phyloP scores from a whole-genome alignment of 2,329 filamentous ascomycete species.

The Epichloe coenophiala region DNA sequence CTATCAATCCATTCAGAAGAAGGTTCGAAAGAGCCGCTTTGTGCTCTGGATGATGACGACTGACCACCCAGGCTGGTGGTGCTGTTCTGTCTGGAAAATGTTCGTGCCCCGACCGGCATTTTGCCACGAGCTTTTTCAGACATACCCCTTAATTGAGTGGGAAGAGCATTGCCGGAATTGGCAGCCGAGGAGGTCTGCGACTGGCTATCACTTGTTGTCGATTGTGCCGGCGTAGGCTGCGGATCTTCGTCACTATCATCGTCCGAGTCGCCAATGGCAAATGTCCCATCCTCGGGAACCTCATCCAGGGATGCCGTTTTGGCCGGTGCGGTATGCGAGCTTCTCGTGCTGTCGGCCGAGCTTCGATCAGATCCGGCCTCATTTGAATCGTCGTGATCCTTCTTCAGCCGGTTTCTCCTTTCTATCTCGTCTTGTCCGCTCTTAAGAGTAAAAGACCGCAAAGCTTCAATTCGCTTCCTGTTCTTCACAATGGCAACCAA shows the following conservation, averaged over 20 bases:
- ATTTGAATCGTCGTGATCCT: slow-evolving; percentile 40
- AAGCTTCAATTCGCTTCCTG: slow-evolving; percentile 68
- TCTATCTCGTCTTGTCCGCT: slow-evolving; percentile 87
- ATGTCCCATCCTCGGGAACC: slow-evolving; percentile 56
- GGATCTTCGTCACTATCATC: slow-evolving; percentile 42
- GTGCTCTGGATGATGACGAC: slow-evolving; percentile 42
- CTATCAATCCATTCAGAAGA: slow-evolving; percentile 78
- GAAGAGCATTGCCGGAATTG: slow-evolving; percentile 62
- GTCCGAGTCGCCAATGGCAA: slow-evolving; percentile 81
- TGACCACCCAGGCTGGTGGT: slow-evolving; percentile 64
- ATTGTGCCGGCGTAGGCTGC: slow-evolving; percentile 44
- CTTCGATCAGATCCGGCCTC: slow-evolving; percentile 39
- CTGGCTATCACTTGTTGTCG: slow-evolving; percentile 49
- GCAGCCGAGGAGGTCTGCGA: slow-evolving; percentile 56
- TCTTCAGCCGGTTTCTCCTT: slow-evolving; percentile 54
- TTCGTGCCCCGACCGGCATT: slow-evolving; percentile 71
- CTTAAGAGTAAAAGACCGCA: slow-evolving; percentile 81
- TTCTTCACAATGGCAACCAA: slow-evolving; percentile 69
- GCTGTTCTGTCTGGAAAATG: slow-evolving; percentile 83
- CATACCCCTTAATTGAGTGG: slow-evolving; percentile 76
- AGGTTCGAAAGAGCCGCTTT: slow-evolving; percentile 54
- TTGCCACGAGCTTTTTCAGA: slow-evolving; percentile 96
- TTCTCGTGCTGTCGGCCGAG: slow-evolving; percentile 56
- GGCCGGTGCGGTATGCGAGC: slow-evolving; percentile 30
- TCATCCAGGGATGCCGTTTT: slow-evolving; percentile 18